Evolutionary conservation across 1,284 basidiomycete genomes (phyloP), one percentile per base, ranked within the genome.

Genomic region (Amylostereum areolatum): DNA sequence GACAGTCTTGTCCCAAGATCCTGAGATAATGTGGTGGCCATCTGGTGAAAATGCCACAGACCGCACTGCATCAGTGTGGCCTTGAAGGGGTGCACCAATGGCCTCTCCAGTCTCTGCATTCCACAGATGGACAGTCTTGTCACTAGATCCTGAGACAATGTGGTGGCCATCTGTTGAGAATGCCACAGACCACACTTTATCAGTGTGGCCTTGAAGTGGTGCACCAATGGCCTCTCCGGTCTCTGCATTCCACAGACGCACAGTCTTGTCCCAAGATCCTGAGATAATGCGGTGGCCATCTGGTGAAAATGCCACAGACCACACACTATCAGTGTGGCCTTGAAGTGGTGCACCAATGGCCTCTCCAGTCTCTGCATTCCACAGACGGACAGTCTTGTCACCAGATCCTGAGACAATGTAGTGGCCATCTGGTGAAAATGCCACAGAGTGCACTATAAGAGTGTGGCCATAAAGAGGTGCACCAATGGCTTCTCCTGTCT

Each of bases 371-470:
- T 48, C 27, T 18, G 53, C 34, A 49, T 61, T 50, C 62, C 64
- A 64, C 3, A 66, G 47, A 5, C 51, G 37, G 9, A 66, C 51
- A 2, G 58, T 62, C 6, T 50, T 27, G 41, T 67, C 66, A 34
- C 50, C 40, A 9, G 60, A 60, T 27, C 63, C 58, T 30, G 63
- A 64, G 2, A 58, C 60, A 18, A 68, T 52, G 18, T 52, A 48
- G 2, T 33, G 47, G 34, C 57, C 49, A 57, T 56, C 50, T 45
- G 59, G 42, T 3, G 54, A 55, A 33, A 51, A 55, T 1, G 49
- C 48, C 30, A 57, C 37, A n/a, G 49, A 43, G 10, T 28, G 8
- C 10, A 55, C 37, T 8, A 24, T 8, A 29, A 40, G 31, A 5
- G 36, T 47, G 41, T 53, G 54, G 2, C 52, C 50, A 27, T 43